Evolutionary conservation across 2,329 filamentous ascomycete genomes (phyloP).

Genomic region (Rosellinia necatrix): DNA sequence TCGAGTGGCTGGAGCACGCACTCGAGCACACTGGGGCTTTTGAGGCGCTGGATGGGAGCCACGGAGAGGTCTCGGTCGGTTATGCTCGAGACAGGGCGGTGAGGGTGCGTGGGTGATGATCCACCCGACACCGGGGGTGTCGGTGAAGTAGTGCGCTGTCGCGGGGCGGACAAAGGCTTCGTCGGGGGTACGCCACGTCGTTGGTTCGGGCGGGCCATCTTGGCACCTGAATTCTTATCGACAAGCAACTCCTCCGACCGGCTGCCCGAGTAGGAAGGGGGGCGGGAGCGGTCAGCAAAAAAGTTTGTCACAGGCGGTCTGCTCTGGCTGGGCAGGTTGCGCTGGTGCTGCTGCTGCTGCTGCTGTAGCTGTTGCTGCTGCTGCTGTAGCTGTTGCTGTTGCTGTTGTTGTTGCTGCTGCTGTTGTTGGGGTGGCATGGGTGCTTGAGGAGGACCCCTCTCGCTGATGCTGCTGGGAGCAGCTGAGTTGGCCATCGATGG

Average conservation of each 20-base stretch:
- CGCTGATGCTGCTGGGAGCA: slow-evolving; percentile 2
- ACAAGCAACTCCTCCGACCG: slow-evolving; percentile 41
- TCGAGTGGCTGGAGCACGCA: slow-evolving; percentile 52
- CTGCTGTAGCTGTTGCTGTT: slow-evolving; percentile 30
- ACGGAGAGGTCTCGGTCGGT: slow-evolving; percentile 22
- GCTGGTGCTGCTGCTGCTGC: slow-evolving; percentile 31
- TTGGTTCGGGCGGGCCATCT: slow-evolving; percentile 37
- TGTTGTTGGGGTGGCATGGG: slow-evolving; percentile 26
- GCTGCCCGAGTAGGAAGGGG: slow-evolving; percentile 39
- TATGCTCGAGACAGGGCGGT: slow-evolving; percentile 17
- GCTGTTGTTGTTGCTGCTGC: slow-evolving; percentile 22
- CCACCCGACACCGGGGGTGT: slow-evolving; percentile 31
- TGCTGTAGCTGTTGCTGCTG: too few species aligned
- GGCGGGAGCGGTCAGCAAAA: slow-evolving; percentile 35
- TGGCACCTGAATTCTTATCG: slow-evolving; percentile 31
- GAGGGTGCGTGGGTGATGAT: slow-evolving; percentile 29
- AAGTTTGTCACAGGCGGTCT: slow-evolving; percentile 39
- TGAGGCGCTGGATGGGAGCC: slow-evolving; percentile 46
- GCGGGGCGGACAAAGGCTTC: slow-evolving; percentile 25
- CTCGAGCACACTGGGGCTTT: slow-evolving; percentile 49
- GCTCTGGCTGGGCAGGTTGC: slow-evolving; percentile 31
- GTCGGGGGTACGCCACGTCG: slow-evolving; percentile 29
- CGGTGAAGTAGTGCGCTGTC: slow-evolving; percentile 34
- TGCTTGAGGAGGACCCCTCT: slow-evolving; percentile 19
- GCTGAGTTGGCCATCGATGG: slow-evolving; percentile 15